phyloP scores from a whole-genome alignment of 306 rosid genomes.

The Vigna reflexopilosa region DNA sequence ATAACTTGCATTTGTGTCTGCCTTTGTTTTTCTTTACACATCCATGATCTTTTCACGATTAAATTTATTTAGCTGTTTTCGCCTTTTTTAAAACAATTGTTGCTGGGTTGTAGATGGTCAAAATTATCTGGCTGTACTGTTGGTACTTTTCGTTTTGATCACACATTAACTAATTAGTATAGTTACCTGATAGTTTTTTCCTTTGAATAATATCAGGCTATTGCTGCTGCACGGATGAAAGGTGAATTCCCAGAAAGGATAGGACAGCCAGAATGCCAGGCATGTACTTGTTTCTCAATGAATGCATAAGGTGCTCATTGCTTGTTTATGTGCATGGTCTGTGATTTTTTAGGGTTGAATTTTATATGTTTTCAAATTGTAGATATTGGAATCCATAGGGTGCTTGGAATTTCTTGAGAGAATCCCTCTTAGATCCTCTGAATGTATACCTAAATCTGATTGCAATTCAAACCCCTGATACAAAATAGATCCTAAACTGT shows the following conservation, averaged over 20 bases:
- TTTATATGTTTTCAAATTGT: conserved; percentile 31
- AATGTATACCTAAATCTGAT: conserved; percentile 8
- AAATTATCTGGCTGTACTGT: background rate
- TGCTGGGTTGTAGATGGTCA: conserved; percentile 27
- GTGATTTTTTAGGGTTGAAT: conserved; percentile 24
- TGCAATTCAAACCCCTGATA: conserved; percentile 17
- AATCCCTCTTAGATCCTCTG: conserved; percentile 9
- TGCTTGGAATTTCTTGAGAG: conserved; percentile 17
- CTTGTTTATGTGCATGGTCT: conserved; percentile 47
- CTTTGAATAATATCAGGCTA: conserved; percentile 67
- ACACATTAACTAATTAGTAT: conserved; percentile 10
- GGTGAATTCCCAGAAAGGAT: conserved; percentile 96
- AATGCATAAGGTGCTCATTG: conserved; percentile 47
- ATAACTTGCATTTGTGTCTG: conserved; percentile 11
- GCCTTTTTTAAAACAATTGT: background rate
- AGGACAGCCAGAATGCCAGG: conserved; percentile 99
- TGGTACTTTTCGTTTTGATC: conserved; percentile 23
- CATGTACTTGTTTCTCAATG: conserved; percentile 63
- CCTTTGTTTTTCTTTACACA: background rate
- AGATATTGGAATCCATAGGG: conserved; percentile 11
- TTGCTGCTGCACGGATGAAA: conserved; percentile 97
- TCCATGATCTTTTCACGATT: conserved; percentile 4
- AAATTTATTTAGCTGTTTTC: conserved; percentile 27
- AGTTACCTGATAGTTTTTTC: conserved; percentile 38
- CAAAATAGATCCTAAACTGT: conserved; percentile 7